Conservation (phyloP, 2,329 filamentous ascomycete genomes). For the Pseudogymnoascus sp. region DNA sequence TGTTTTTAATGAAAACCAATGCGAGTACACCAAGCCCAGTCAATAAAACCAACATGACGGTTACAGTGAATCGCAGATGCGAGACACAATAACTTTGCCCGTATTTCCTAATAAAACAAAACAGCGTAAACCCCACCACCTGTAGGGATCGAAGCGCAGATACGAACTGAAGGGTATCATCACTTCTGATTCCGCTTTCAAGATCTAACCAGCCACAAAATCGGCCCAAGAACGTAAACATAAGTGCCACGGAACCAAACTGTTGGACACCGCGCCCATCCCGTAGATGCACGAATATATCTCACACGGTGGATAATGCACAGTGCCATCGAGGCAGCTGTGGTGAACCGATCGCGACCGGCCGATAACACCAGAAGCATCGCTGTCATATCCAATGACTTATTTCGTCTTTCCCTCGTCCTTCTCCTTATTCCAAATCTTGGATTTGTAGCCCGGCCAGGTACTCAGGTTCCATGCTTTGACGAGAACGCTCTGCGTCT, state of each 20-base stretch:
- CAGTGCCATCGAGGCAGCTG: background rate
- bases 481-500: constrained; percentile 61
- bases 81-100: background rate
- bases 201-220: background rate
- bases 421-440: constrained; percentile 31
- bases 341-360: background rate
- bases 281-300: background rate
- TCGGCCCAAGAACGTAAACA: constrained; percentile 1
- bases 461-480: constrained; percentile 55
- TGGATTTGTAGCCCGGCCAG: constrained; percentile 30
- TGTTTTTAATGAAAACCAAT: background rate
- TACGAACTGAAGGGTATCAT: constrained; percentile 2
- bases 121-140: background rate
- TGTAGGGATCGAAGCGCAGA: background rate
- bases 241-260: background rate
- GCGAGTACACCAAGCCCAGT: background rate
- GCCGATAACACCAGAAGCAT: background rate
- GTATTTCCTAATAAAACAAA: background rate
- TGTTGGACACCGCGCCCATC: background rate
- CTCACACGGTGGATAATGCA: background rate
- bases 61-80: background rate
- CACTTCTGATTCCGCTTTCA: background rate
- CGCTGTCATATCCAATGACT: constrained; percentile 11
- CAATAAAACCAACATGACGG: background rate
- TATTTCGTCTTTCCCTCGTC: constrained; percentile 27